Conservation (phyloP, 2,329 filamentous ascomycete genomes). For the Fusarium sarcochroum region DNA sequence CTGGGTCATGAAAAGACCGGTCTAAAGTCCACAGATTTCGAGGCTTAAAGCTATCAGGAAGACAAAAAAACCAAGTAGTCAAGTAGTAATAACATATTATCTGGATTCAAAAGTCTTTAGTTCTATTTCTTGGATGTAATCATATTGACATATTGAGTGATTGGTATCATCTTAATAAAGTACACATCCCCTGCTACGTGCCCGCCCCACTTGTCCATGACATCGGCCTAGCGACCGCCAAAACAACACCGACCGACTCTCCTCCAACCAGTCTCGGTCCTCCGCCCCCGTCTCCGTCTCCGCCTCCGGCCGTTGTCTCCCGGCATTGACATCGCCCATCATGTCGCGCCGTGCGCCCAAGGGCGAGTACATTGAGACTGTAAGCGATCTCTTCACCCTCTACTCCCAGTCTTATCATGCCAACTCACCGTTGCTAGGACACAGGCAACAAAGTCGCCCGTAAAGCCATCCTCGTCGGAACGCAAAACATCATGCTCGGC, state of each 20-base stretch:
- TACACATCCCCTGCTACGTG: no score
- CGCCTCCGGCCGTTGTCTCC: slow-evolving; percentile 28
- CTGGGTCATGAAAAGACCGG: no score
- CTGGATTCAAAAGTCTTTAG: no score
- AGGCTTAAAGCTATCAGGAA: no score
- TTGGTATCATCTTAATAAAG: no score
- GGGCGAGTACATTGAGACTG: slow-evolving; percentile 97
- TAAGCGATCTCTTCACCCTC: slow-evolving; percentile 56
- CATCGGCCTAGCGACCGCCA: slow-evolving; percentile 27
- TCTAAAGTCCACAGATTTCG: no score
- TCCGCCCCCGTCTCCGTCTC: slow-evolving; percentile 7
- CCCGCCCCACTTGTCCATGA: slow-evolving; percentile 37
- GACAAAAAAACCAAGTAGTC: no score
- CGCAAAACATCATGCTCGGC: slow-evolving; percentile 97
- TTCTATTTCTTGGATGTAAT: no score
- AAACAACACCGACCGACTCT: slow-evolving; percentile 35
- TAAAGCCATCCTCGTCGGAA: slow-evolving; percentile 91
- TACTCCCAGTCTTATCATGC: not conserved
- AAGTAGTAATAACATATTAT: no score
- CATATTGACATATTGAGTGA: no score
- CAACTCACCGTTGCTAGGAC: slow-evolving; percentile 70
- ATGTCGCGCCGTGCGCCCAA: slow-evolving; percentile 86
- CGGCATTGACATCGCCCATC: slow-evolving; percentile 45
- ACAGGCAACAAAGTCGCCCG: slow-evolving; percentile 99
- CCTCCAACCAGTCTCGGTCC: slow-evolving; percentile 10